These are phyloP conservation scores for Phaeosphaeriaceae sp. DNA, from an alignment of 2,329 filamentous ascomycete genomes.

Conservation along the genomic window DNA sequence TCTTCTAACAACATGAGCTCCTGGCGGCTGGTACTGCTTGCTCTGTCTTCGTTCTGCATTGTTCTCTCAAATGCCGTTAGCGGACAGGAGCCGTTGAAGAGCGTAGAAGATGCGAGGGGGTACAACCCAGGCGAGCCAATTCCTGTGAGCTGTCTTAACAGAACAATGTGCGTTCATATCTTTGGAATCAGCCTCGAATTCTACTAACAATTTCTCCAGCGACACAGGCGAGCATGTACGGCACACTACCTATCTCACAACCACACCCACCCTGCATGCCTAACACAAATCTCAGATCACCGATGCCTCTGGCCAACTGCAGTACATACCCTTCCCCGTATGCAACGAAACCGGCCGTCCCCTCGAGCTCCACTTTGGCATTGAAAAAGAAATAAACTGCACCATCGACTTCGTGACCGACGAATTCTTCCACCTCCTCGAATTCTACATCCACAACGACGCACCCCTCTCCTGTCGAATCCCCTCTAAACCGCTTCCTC, in stretches of 20 bases:
- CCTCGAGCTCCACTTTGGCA: conserved; percentile 85
- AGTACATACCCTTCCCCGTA: conserved; percentile 89
- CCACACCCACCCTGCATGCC: background rate
- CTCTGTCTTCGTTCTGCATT: conserved; percentile 38
- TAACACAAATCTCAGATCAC: conserved; percentile 62
- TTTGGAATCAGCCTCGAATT: background rate
- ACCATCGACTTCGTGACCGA: conserved; percentile 80
- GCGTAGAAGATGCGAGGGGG: conserved; percentile 44
- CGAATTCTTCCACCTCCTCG: conserved; percentile 84
- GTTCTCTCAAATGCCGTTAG: conserved; percentile 49
- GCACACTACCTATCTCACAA: background rate
- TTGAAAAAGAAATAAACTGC: conserved; percentile 82
- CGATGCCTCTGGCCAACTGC: conserved; percentile 78
- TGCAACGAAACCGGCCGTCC: conserved; percentile 88
- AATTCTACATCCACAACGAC: conserved; percentile 98
- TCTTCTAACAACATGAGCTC: background rate
- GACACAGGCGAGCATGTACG: conserved; percentile 83
- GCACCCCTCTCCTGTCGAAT: conserved; percentile 91
- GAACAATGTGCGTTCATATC: conserved; percentile 55
- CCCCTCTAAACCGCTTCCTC: conserved; percentile 73
- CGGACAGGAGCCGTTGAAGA: conserved; percentile 52
- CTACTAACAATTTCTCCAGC: conserved; percentile 55
- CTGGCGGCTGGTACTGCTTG: conserved; percentile 33
- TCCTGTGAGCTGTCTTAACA: conserved; percentile 61
- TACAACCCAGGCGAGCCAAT: conserved; percentile 60